Evolutionary conservation across 2,329 filamentous ascomycete genomes (phyloP), one percentile per base, ranked within the genome.

Genomic region (Blumeriella jaapii): DNA sequence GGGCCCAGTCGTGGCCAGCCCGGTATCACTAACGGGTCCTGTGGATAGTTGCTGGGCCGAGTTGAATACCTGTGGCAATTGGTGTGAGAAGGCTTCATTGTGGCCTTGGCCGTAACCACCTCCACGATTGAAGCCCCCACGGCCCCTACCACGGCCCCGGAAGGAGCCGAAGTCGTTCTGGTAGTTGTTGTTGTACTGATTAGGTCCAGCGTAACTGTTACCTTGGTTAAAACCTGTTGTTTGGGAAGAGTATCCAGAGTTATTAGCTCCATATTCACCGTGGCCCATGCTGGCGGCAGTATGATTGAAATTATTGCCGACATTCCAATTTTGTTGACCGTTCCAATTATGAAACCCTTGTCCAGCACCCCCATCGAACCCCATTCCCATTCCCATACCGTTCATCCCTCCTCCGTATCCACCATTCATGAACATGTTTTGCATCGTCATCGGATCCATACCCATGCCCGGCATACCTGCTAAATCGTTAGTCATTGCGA

Each of bases 261-360:
- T 80, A 74, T 78, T 77, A 65, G 72, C 71, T 65, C 78, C 79
- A 75, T 73, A 84, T 65, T 83, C 79, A 82, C 78, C 76, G 69
- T 70, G 69, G 64, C 75, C 77, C 73, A 82, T 82, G 69, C 76
- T 75, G 55, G 64, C 71, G 81, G 65, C 74, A 82, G 75, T 84
- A 81, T 75, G 71, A 77, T 75, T 86, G 78, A 75, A 84, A 80
- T 83, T 85, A 83, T 83, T 79, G 69, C 75, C 51, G 69, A 75
- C 74, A 78, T 78, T 82, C 80, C 79, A 85, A 69, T 78, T 75
- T 66, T 82, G 78, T 65, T 80, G 78, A 68, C 71, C 71, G 69
- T 79, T 82, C 78, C 79, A 84, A 68, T 78, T 74, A 72, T 79
- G 78, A 69, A 76, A 71, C 60, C 74, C 72, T 55, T 65, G 58